Conservation (phyloP, 257 asterid species). For the Solanum clarkiae region DNA sequence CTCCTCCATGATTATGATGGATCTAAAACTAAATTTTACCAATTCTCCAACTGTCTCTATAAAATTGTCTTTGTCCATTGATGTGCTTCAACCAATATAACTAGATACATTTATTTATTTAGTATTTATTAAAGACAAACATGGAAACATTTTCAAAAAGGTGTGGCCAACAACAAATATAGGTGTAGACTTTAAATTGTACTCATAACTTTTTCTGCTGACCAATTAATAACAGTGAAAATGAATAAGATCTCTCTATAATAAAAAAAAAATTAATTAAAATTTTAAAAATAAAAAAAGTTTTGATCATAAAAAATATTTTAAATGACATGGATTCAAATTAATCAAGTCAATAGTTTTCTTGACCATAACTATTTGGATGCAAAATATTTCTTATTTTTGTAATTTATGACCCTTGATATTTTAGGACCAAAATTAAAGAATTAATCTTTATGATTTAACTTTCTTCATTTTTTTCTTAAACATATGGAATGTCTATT, state of each 20-base stretch:
- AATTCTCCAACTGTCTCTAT: not conserved
- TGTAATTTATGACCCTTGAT: not conserved
- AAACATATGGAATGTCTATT: not conserved
- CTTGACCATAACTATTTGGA: no score
- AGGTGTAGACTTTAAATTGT: not conserved
- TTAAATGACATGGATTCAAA: not conserved
- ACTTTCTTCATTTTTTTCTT: not conserved
- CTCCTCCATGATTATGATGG: no score
- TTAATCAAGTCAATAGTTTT: not conserved
- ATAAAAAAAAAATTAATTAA: not conserved
- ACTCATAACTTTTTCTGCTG: not conserved
- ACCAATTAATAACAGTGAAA: rapidly evolving
- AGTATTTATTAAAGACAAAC: not conserved
- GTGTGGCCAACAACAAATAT: not conserved
- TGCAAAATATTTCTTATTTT: not conserved
- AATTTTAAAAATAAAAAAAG: not conserved
- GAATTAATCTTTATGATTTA: not conserved
- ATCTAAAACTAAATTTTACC: not conserved
- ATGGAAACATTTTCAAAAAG: not conserved
- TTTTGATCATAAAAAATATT: not conserved
- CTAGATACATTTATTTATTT: not conserved
- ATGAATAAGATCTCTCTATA: no score
- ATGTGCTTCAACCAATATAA: not conserved
- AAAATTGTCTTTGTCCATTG: not conserved
- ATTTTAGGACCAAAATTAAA: not conserved